Conservation (phyloP, 257 asterid species). For the Capsicum chinense region DNA sequence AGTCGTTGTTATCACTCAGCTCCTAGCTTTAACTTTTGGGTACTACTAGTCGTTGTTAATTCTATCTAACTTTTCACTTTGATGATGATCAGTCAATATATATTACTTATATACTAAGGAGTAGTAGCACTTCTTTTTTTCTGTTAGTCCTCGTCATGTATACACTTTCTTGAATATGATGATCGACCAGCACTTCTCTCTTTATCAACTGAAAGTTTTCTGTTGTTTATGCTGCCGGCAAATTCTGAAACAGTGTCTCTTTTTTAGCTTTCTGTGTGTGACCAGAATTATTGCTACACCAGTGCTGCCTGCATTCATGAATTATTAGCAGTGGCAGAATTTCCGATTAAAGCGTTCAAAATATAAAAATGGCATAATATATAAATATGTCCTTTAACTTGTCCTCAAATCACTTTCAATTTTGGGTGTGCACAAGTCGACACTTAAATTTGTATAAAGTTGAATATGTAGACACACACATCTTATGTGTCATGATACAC, state of each 20-base stretch:
- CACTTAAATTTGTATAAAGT: too few species aligned
- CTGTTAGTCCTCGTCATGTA: not conserved
- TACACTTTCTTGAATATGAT: conserved; percentile 28
- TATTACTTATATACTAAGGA: not conserved
- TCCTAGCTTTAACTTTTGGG: conserved; percentile 5
- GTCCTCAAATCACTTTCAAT: too few species aligned
- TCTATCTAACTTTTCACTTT: conserved; percentile 31
- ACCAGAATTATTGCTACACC: not conserved
- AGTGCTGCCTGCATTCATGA: conserved; percentile 5
- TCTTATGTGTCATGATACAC: too few species aligned
- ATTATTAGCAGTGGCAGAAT: not conserved
- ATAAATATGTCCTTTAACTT: too few species aligned
- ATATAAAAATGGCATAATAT: too few species aligned
- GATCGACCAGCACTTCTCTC: conserved; percentile 21
- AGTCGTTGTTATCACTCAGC: not conserved
- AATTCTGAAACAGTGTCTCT: conserved; percentile 8
- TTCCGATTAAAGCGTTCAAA: too few species aligned
- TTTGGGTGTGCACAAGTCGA: too few species aligned
- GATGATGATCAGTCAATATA: conserved; percentile 25
- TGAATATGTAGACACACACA: too few species aligned
- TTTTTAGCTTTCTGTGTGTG: conserved; percentile 23
- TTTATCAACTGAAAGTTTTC: conserved; percentile 13
- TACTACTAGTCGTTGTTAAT: not conserved
- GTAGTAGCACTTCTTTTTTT: conserved; percentile 14
- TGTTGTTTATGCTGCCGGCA: not conserved